These are phyloP conservation scores for Phyllosticta ampelicida DNA, from an alignment of 2,329 filamentous ascomycete species.

Conservation along the genomic window DNA sequence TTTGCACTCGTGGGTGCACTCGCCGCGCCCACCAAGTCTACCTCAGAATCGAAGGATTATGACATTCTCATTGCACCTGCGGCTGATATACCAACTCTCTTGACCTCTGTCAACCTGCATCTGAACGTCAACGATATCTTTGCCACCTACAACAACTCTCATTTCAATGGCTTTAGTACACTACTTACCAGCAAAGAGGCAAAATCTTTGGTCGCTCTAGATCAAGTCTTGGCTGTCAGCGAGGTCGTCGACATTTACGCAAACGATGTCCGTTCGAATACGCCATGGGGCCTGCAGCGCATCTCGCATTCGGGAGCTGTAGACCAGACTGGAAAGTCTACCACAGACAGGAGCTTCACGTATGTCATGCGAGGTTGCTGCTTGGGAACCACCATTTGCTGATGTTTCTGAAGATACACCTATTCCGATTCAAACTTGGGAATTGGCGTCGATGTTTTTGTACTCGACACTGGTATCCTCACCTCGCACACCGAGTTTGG, in stretches of 20 bases:
- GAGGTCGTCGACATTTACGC: not conserved
- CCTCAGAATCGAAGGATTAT: not conserved
- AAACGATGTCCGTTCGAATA: not conserved
- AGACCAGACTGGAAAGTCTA: not conserved
- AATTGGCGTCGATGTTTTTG: conserved; percentile 41
- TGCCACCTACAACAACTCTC: conserved; percentile 1
- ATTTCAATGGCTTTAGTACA: conserved; percentile 5
- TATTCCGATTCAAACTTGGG: conserved; percentile 1
- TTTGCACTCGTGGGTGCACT: not conserved
- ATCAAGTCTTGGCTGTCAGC: not conserved
- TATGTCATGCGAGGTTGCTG: not conserved
- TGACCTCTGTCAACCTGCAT: not conserved
- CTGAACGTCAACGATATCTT: not conserved
- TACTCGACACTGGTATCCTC: conserved; percentile 56
- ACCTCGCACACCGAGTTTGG: conserved; percentile 37
- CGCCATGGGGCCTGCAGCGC: conserved; percentile 21
- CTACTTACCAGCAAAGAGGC: not conserved
- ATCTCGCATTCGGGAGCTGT: conserved; percentile 16
- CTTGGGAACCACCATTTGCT: not conserved
- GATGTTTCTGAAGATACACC: not conserved
- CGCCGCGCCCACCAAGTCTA: not conserved
- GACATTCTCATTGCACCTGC: not conserved
- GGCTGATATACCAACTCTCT: not conserved
- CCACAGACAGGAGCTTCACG: not conserved
- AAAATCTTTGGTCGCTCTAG: not conserved